Evolutionary conservation across 2,329 filamentous ascomycete species (phyloP).

Genomic region (Coniochaeta ligniaria): DNA sequence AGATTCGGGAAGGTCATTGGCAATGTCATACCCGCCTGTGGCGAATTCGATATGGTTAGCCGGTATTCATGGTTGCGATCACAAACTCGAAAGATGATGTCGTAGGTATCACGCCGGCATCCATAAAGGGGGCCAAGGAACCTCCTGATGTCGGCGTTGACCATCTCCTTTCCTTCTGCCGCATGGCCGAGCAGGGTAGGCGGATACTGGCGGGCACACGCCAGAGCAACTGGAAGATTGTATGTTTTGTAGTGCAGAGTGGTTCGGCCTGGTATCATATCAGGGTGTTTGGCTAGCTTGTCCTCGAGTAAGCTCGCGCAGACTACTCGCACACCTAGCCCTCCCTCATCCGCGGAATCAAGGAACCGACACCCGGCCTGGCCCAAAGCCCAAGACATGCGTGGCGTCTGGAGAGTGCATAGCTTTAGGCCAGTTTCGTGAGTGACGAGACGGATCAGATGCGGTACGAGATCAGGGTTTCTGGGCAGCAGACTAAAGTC

Average conservation of each 20-base stretch:
- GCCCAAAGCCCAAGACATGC: constrained; percentile 93
- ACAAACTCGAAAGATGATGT: constrained; percentile 91
- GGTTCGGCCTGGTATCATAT: too few relatives aligned
- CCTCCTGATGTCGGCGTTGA: constrained; percentile 94
- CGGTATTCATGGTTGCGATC: constrained; percentile 88
- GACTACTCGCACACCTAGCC: constrained; percentile 92
- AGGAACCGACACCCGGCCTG: constrained; percentile 92
- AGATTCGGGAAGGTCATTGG: constrained; percentile 74
- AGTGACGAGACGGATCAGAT: constrained; percentile 86
- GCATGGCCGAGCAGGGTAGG: too few relatives aligned
- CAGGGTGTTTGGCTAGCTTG: constrained; percentile 81
- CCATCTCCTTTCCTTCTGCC: too few relatives aligned
- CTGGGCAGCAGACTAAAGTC: constrained; percentile 73
- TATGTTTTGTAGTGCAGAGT: too few relatives aligned
- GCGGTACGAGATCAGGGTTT: constrained; percentile 77
- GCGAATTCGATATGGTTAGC: constrained; percentile 91
- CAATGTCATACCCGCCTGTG: constrained; percentile 83
- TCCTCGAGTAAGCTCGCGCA: constrained; percentile 84
- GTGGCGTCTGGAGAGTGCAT: constrained; percentile 87
- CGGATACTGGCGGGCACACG: constrained; percentile 79
- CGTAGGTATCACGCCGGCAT: constrained; percentile 88
- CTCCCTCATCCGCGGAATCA: constrained; percentile 99
- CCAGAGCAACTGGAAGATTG: too few relatives aligned
- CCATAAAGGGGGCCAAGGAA: constrained; percentile 82
- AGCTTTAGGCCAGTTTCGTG: constrained; percentile 95